A percentile compares a stretch with the other conserved stretches of the same genome.
These are phyloP conservation scores for Plantago coronopus DNA, from an alignment of 305 asterid species.

Conservation along the genomic window DNA sequence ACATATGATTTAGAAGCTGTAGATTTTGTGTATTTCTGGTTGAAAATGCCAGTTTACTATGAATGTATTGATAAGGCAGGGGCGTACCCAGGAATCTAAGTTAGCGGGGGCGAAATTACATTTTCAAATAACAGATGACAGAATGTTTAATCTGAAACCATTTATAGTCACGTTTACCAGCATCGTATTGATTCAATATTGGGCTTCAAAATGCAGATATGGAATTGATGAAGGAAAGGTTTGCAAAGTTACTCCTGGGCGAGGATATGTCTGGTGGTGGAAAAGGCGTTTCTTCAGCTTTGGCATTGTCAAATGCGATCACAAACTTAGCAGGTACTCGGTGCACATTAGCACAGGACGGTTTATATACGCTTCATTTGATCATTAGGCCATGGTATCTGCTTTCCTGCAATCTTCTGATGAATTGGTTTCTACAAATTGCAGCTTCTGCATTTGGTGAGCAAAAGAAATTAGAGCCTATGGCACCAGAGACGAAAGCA, in stretches of 20 bases:
- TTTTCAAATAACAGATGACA: no score
- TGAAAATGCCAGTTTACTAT: no score
- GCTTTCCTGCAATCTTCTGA: no score
- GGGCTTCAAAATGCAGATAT: slow-evolving; percentile 35
- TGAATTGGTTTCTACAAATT: background rate
- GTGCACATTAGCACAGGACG: no score
- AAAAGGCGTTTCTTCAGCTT: slow-evolving; percentile 66
- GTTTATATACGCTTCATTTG: no score
- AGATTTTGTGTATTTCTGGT: no score
- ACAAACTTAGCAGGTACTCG: slow-evolving; percentile 59
- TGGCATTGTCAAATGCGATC: slow-evolving; percentile 65
- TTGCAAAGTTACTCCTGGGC: slow-evolving; percentile 61
- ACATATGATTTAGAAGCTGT: no score
- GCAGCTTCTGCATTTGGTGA: slow-evolving; percentile 81
- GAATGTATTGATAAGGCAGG: no score
- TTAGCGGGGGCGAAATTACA: no score
- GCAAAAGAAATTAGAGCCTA: slow-evolving; percentile 64
- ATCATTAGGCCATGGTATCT: no score
- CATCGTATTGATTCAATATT: background rate
- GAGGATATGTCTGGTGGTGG: slow-evolving; percentile 83
- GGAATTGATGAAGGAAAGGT: slow-evolving; percentile 71
- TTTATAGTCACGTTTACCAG: background rate
- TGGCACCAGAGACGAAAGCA: slow-evolving; percentile 54
- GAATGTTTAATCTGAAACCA: background rate
- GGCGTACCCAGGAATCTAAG: no score